Base-by-base conservation (phyloP, 2,329 filamentous ascomycete species). In the Penicillium sp. region DNA sequence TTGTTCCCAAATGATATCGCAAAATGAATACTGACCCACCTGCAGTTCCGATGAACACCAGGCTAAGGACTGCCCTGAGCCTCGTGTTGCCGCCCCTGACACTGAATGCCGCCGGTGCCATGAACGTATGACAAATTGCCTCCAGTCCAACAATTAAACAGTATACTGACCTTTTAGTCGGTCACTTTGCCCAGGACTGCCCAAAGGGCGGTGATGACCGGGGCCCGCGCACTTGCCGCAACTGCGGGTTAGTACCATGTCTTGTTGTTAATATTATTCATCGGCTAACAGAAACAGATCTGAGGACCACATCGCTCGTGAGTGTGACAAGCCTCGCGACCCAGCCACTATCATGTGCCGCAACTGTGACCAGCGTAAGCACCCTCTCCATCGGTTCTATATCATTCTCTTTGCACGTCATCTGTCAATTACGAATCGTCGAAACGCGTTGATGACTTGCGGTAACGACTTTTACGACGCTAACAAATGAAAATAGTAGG, bases 181-280 rank as follows among this genome's bases (percentile, higher is more conserved):
- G 77, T 9, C 77, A 80, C 50, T 78, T 78, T 56, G 77, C 76
- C 1, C 79, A 78, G 57, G 78, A 81, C 27, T 81, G 79, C 55
- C 75, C 76, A 14, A 69, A 74, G 47, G 21, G 10, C 66, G 65
- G 21, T 9, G 59, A 67, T 49, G 70, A 70, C 44, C 52, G 61
- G n/a, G 43, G 43, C 14, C 65, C 69, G 21, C 72, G 71, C 47
- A 66, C 74, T 46, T 81, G 79, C 59, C 73, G 73, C 26, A 80
- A 80, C 63, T 81, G 78, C 63, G 77, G 75, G 75, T 77, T 61
- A 67, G 72, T 64, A 13, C 29, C 1, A 26, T 26, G n/a, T 49
- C 19, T 48, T 23, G 13, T 2, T 8, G 5, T 21, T 2, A 31
- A 31, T 11, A 25, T 31, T 9, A 35, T 29, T 4, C 4, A 25